Evolutionary conservation across 164 flowering plant genomes (phyloP).

Genomic region (Saururus chinensis): DNA sequence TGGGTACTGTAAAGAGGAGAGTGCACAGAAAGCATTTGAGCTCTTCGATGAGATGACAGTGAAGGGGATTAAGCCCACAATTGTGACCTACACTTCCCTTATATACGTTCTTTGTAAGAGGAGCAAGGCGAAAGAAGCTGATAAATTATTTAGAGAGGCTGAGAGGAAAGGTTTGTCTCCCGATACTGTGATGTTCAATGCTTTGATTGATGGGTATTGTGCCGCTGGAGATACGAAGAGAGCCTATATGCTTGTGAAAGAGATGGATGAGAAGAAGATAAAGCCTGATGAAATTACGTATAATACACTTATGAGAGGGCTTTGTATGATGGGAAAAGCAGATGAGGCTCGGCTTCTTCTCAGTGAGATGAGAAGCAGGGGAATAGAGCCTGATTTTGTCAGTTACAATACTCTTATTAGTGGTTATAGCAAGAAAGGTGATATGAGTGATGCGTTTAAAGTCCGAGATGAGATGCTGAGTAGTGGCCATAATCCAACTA

Average conservation of each 20-base stretch:
- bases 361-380: slow-evolving; percentile 60
- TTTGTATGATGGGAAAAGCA: slow-evolving; percentile 55
- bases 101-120: slow-evolving; percentile 49
- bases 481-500: slow-evolving; percentile 69
- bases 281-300: slow-evolving; percentile 74
- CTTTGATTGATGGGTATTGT: slow-evolving; percentile 67
- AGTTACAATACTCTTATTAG: slow-evolving; percentile 81
- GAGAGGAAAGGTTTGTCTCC: slow-evolving; percentile 37
- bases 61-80: slow-evolving; percentile 49
- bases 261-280: slow-evolving; percentile 53
- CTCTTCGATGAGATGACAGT: slow-evolving; percentile 56
- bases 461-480: slow-evolving; percentile 75
- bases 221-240: slow-evolving; percentile 26
- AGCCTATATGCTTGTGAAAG: slow-evolving; percentile 34
- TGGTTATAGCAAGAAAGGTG: slow-evolving; percentile 78
- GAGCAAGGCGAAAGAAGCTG: slow-evolving; percentile 62
- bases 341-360: slow-evolving; percentile 72
- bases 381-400: slow-evolving; percentile 65
- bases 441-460: slow-evolving; percentile 53
- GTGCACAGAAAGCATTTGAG: slow-evolving; percentile 51
- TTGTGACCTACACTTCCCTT: slow-evolving; percentile 63
- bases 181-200: slow-evolving; percentile 60
- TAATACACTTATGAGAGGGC: slow-evolving; percentile 78
- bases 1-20: slow-evolving; percentile 57
- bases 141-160: slow-evolving; percentile 42